phyloP scores from a whole-genome alignment of 1,284 basidiomycete species.

The Chondrostereum purpureum region DNA sequence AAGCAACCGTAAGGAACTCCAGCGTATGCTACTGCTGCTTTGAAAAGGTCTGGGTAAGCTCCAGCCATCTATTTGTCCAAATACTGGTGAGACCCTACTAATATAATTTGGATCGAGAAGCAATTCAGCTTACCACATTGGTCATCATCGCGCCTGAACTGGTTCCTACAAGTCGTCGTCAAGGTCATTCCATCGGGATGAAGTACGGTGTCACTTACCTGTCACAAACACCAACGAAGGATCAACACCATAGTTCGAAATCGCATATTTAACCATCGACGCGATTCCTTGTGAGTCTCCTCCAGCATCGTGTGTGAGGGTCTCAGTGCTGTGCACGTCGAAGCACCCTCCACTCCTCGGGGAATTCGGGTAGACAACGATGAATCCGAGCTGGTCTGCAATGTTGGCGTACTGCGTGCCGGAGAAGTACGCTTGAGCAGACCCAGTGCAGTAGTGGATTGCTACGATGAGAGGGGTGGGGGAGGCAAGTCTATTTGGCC shows the following conservation, averaged over 20 bases:
- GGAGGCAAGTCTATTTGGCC: conserved; percentile 31
- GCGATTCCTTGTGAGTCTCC: conserved; percentile 48
- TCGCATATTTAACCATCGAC: conserved; percentile 39
- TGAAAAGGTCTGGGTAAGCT: conserved; percentile 48
- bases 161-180: no score
- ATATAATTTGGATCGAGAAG: no score
- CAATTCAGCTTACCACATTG: no score
- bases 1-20: conserved; percentile 55
- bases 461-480: conserved; percentile 45
- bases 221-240: conserved; percentile 37
- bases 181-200: no score
- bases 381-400: conserved; percentile 38
- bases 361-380: conserved; percentile 38
- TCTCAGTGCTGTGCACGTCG: conserved; percentile 43
- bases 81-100: no score
- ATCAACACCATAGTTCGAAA: conserved; percentile 39
- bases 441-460: conserved; percentile 44
- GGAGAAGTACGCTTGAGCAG: conserved; percentile 42
- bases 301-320: conserved; percentile 45
- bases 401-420: conserved; percentile 38
- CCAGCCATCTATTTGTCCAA: no score
- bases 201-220: no score
- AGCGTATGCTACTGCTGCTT: conserved; percentile 39
- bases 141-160: conserved; percentile 50
- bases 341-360: conserved; percentile 44